Base-by-base conservation (phyloP, 1,139 yeast genomes). In the Saccharomyces hybrid region DNA sequence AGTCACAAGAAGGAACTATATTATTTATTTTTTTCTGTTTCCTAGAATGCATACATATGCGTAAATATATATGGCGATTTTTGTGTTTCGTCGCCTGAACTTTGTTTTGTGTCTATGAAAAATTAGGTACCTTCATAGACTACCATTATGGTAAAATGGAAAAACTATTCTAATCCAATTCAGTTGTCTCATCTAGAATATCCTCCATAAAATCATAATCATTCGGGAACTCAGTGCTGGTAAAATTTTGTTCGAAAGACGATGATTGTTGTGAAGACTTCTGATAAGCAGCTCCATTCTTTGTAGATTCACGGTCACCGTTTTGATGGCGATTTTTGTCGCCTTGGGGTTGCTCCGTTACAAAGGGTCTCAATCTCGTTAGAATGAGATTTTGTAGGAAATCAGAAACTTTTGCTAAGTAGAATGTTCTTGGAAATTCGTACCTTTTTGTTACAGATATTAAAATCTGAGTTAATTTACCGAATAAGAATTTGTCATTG, bases 401-500 rank as follows among this genome's bases (percentile, higher is more conserved):
- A 38, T 38, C 44, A 11, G 44, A 38, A 9, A 20, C 44, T 9
- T 16, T 16, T 16, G 44, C 16, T 20, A 38, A 11, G 44, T 38
- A 38, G 44, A 16, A 16, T 16, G 56, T 52, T 13, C 50, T 13
- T n/a, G 54, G 50, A 11, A 51, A 49, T 14, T n/a, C 20, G 16
- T 49, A 23, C 11, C 31, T 38, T n/a, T 41, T 47, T 11, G 49
- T 25, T 31, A 20, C 9, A 3, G 20, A 11, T 8, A 55, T 50
- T 38, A 52, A 26, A 9, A 50, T 14, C 48, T 49, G 49, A 1
- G 58, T 52, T 16, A 46, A 20, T 27, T 51, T 50, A 8, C 58
- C 58, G 20, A 56, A 56, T 27, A 55, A 16, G 49, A 55, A 55
- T 31, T 25, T 53, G 8, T 51, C 54, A 3, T 50, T 26, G 14